Evolutionary conservation across 257 asterid genomes (phyloP).

Genomic region (Nicotiana obtusifolia): DNA sequence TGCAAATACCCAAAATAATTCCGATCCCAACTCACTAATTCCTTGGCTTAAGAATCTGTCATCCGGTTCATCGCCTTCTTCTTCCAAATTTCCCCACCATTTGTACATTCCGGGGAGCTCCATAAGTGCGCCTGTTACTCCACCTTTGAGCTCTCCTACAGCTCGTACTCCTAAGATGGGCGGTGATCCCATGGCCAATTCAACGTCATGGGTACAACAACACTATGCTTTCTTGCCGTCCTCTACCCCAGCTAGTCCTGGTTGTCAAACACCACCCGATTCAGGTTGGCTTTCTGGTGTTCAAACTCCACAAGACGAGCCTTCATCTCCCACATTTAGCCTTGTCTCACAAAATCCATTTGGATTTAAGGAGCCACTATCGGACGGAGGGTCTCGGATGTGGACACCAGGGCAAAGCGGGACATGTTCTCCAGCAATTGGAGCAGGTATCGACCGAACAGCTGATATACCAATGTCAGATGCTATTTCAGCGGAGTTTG

Average conservation of each 20-base stretch:
- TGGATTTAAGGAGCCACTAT: slow-evolving; percentile 62
- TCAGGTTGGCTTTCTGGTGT: slow-evolving; percentile 95
- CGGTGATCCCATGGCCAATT: slow-evolving; percentile 40
- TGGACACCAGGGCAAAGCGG: slow-evolving; percentile 99
- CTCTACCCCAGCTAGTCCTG: slow-evolving; percentile 86
- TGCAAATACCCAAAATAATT: slow-evolving; percentile 33
- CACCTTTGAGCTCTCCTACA: slow-evolving; percentile 92
- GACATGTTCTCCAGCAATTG: slow-evolving; percentile 81
- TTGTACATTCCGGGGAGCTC: slow-evolving; percentile 81
- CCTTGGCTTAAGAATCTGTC: slow-evolving; percentile 98
- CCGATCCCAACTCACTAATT: slow-evolving; percentile 77
- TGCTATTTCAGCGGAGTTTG: slow-evolving; percentile 83
- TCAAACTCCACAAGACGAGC: slow-evolving; percentile 84
- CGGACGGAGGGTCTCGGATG: slow-evolving; percentile 84
- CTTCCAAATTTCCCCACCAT: slow-evolving; percentile 71
- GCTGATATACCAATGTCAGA: slow-evolving; percentile 92
- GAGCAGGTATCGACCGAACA: slow-evolving; percentile 55
- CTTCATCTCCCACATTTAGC: slow-evolving; percentile 87
- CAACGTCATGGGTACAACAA: slow-evolving; percentile 65
- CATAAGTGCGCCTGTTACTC: slow-evolving; percentile 93
- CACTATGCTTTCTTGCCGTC: slow-evolving; percentile 63
- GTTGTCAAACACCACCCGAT: slow-evolving; percentile 75
- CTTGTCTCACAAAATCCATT: slow-evolving; percentile 82
- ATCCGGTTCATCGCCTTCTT: slow-evolving; percentile 52
- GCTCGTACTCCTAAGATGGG: slow-evolving; percentile 76